Percentiles rank a stretch among this genome's conserved stretches.
These are phyloP conservation scores for Trichoderma brevicompactum DNA, from an alignment of 2,329 filamentous ascomycete species.

Conservation along the genomic window DNA sequence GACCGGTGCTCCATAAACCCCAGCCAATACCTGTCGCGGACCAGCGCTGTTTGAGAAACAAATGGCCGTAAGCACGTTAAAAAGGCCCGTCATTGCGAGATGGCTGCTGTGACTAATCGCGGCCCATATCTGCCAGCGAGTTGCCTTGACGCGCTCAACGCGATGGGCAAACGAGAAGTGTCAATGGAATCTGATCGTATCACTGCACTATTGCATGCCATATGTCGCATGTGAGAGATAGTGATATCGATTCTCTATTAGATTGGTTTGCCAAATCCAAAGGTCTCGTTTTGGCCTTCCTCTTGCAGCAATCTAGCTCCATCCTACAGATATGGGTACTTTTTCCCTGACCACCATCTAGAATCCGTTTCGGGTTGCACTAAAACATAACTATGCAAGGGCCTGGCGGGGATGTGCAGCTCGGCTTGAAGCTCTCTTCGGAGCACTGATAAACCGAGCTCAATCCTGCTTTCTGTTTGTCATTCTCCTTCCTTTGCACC, in stretches of 20 bases:
- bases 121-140: not conserved
- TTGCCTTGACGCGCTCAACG: not conserved
- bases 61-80: conserved; percentile 18
- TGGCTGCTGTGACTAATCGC: not conserved
- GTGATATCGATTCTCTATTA: no score
- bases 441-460: conserved; percentile 21
- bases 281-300: not conserved
- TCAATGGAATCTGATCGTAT: no score
- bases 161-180: not conserved
- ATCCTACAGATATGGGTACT: conserved; percentile 1
- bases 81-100: conserved; percentile 24
- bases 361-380: conserved; percentile 1
- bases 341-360: not conserved
- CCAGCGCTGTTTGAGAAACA: not conserved
- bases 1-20: not conserved
- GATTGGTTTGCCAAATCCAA: no score
- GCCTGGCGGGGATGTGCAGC: conserved; percentile 18
- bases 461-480: not conserved
- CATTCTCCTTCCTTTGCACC: not conserved
- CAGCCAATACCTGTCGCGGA: not conserved
- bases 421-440: conserved; percentile 13
- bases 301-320: not conserved
- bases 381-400: conserved; percentile 17
- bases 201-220: no score
- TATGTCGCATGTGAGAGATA: no score